Percentiles rank a stretch among this genome's conserved stretches.
These are phyloP conservation scores for Thielaviopsis musarum DNA, from an alignment of 2,329 filamentous ascomycete species.

Conservation along the genomic window DNA sequence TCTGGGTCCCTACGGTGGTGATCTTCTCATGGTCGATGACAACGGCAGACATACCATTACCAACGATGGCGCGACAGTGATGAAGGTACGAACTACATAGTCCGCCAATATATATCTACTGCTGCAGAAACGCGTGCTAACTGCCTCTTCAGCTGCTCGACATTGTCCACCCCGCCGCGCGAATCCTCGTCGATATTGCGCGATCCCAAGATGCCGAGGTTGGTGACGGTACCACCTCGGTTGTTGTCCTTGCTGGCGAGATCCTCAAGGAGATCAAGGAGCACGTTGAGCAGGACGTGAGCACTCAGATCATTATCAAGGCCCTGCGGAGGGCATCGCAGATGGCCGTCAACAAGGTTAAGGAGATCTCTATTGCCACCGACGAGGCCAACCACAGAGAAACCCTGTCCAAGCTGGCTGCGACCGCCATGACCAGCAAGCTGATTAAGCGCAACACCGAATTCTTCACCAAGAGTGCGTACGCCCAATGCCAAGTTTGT, in stretches of 20 bases:
- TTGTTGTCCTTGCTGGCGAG: conserved; percentile 93
- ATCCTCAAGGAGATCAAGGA: conserved; percentile 95
- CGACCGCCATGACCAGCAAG: conserved; percentile 98
- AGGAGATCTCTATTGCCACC: conserved; percentile 85
- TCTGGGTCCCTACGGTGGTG: conserved; percentile 88
- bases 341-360: conserved; percentile 97
- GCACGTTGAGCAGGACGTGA: conserved; percentile 89
- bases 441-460: conserved; percentile 91
- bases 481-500: background rate
- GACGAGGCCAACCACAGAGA: conserved; percentile 71
- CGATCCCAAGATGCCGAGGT: conserved; percentile 98
- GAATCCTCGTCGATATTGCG: conserved; percentile 94
- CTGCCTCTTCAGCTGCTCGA: conserved; percentile 57
- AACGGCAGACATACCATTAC: conserved; percentile 96
- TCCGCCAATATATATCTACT: conserved; percentile 12
- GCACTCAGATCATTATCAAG: conserved; percentile 95
- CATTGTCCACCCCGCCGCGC: conserved; percentile 92
- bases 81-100: conserved; percentile 51
- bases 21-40: conserved; percentile 85
- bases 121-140: background rate
- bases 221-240: conserved; percentile 92
- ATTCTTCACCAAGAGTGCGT: conserved; percentile 87
- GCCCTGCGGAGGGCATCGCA: conserved; percentile 71
- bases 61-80: conserved; percentile 96
- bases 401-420: conserved; percentile 76